phyloP scores from a whole-genome alignment of 306 rosid genomes.

The Vicia sativa region DNA sequence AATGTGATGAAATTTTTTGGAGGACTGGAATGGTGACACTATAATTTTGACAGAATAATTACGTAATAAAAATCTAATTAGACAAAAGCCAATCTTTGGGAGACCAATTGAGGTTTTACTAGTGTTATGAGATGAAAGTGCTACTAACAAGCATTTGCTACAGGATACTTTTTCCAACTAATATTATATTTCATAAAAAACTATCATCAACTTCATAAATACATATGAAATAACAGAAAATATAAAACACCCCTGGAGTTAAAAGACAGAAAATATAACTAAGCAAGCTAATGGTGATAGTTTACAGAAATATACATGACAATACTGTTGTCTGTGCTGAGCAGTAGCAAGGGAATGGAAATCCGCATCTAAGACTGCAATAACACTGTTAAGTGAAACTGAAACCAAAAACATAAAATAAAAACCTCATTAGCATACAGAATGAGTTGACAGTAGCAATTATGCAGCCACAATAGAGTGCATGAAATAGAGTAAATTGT shows the following conservation, averaged over 20 bases:
- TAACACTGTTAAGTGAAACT: slow-evolving; percentile 89
- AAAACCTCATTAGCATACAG: slow-evolving; percentile 31
- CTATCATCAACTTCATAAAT: slow-evolving; percentile 15
- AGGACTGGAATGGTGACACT: slow-evolving; percentile 8
- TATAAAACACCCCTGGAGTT: background rate
- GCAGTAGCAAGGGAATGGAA: slow-evolving; percentile 95
- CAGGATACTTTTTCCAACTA: slow-evolving; percentile 18
- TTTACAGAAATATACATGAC: slow-evolving; percentile 74
- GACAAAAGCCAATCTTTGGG: background rate
- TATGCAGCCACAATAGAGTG: slow-evolving; percentile 15
- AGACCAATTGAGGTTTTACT: slow-evolving; percentile 13
- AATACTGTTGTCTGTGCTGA: slow-evolving; percentile 91
- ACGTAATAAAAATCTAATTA: background rate
- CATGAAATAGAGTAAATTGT: slow-evolving; percentile 28
- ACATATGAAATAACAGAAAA: slow-evolving; percentile 30
- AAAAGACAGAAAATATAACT: slow-evolving; percentile 16
- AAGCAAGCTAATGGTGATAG: slow-evolving; percentile 29
- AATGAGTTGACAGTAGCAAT: slow-evolving; percentile 9
- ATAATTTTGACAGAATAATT: slow-evolving; percentile 1
- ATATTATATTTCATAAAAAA: slow-evolving; percentile 29
- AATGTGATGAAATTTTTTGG: background rate
- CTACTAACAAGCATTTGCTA: slow-evolving; percentile 26
- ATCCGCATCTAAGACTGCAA: slow-evolving; percentile 97
- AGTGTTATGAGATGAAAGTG: slow-evolving; percentile 7
- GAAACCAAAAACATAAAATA: slow-evolving; percentile 50